Percentiles rank a stretch among this genome's conserved stretches.
Evolutionary conservation across 768 basidiomycete species (phyloP).

Genomic region (Dacryopinax spathularia): DNA sequence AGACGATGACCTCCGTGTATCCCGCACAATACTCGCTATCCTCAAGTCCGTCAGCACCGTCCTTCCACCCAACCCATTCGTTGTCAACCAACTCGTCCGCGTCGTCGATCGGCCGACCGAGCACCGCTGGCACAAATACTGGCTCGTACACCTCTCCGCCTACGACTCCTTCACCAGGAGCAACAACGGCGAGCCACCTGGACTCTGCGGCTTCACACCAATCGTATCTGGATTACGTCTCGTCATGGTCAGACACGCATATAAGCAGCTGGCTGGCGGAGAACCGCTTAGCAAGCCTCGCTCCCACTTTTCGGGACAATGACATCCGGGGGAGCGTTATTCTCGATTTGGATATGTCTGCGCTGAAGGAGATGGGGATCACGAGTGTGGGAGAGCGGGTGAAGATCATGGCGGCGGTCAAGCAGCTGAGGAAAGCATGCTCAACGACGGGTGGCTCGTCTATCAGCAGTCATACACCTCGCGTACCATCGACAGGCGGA

Average conservation of each 20-base stretch:
- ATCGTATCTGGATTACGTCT: constrained; percentile 20
- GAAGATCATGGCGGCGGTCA: constrained; percentile 73
- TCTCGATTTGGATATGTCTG: constrained; percentile 76
- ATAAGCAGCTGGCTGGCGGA: constrained; percentile 61
- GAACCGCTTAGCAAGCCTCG: constrained; percentile 57
- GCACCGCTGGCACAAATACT: background rate
- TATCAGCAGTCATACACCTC: background rate
- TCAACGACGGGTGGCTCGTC: constrained; percentile 3
- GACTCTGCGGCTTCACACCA: constrained; percentile 4
- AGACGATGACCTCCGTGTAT: background rate
- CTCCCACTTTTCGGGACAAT: constrained; percentile 57
- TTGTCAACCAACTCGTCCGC: constrained; percentile 4
- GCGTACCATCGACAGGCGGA: background rate
- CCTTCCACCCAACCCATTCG: constrained; percentile 4
- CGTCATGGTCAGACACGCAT: constrained; percentile 22
- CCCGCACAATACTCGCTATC: constrained; percentile 4
- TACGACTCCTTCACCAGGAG: background rate
- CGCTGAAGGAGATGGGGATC: constrained; percentile 83
- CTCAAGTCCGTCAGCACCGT: constrained; percentile 7
- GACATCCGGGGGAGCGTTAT: constrained; percentile 89
- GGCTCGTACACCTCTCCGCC: background rate
- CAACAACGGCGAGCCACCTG: background rate
- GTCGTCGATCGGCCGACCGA: background rate
- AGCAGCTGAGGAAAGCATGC: constrained; percentile 52
- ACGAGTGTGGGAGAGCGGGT: constrained; percentile 82